Percentiles rank a stretch among this genome's conserved stretches.
Conservation (phyloP, 805 yeast species). For the Kuraishia hungarica region DNA sequence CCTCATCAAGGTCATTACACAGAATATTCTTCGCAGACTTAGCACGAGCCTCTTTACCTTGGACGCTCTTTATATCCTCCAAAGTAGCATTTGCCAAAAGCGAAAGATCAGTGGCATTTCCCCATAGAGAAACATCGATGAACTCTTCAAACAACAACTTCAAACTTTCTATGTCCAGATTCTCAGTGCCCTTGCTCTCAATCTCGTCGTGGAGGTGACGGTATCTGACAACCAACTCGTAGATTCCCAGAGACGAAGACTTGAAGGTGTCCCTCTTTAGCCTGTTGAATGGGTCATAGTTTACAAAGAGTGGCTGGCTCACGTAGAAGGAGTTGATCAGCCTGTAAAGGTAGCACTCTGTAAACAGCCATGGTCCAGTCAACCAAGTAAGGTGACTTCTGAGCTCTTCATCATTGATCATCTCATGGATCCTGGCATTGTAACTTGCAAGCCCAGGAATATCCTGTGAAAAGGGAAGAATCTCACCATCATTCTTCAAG, state of each 20-base stretch:
- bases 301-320: conserved; percentile 31
- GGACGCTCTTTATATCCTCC: conserved; percentile 85
- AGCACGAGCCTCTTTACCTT: conserved; percentile 82
- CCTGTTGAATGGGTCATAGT: conserved; percentile 66
- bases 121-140: conserved; percentile 89
- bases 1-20: conserved; percentile 61
- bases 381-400: conserved; percentile 48
- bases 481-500: conserved; percentile 30
- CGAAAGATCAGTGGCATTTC: conserved; percentile 94
- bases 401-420: conserved; percentile 11
- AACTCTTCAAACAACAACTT: conserved; percentile 70
- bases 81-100: conserved; percentile 79
- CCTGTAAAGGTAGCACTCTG: conserved; percentile 83
- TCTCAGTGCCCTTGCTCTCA: conserved; percentile 8
- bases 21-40: conserved; percentile 73
- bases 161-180: conserved; percentile 31
- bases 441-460: conserved; percentile 42
- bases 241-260: conserved; percentile 69
- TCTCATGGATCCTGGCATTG: conserved; percentile 41
- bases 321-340: conserved; percentile 39
- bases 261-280: conserved; percentile 69
- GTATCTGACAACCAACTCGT: conserved; percentile 68
- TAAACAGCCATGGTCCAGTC: conserved; percentile 83
- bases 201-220: conserved; percentile 28
- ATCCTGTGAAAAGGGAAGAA: conserved; percentile 31